Conservation (phyloP, 257 asterid species). For the Fraxinus cuspidata region DNA sequence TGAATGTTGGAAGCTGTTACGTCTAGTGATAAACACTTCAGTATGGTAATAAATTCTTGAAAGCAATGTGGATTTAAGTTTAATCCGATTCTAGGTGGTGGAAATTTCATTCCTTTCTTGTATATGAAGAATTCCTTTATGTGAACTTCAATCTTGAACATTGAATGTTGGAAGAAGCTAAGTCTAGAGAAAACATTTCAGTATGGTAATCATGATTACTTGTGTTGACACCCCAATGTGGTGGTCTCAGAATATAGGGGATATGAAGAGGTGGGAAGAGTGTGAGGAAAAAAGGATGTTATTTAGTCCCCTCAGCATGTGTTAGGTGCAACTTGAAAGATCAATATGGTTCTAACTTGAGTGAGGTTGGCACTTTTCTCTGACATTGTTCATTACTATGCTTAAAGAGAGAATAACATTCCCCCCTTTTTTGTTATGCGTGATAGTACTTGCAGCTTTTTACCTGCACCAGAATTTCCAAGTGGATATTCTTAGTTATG, state of each 20-base stretch:
- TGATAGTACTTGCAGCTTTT: slow-evolving; percentile 9
- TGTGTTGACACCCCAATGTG: slow-evolving; percentile 4
- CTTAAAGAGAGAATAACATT: background rate
- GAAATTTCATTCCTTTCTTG: slow-evolving; percentile 10
- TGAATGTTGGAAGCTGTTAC: slow-evolving; percentile 4
- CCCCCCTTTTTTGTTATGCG: background rate
- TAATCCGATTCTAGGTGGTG: background rate
- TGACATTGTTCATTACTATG: background rate
- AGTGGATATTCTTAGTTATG: slow-evolving; percentile 16
- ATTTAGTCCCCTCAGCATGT: background rate
- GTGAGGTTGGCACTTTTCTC: background rate
- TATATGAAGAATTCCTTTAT: background rate
- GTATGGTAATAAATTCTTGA: slow-evolving; percentile 15
- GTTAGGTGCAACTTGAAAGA: background rate
- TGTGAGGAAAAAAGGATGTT: background rate
- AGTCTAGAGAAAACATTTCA: slow-evolving; percentile 4
- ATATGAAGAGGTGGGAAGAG: slow-evolving; percentile 23
- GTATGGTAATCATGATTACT: slow-evolving; percentile 17
- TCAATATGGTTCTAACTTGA: slow-evolving; percentile 17
- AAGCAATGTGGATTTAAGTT: slow-evolving; percentile 21
- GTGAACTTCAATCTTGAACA: background rate
- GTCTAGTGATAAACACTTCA: slow-evolving; percentile 13
- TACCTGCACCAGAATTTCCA: slow-evolving; percentile 10
- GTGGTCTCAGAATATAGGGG: slow-evolving; percentile 14
- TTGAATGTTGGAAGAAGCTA: slow-evolving; percentile 7